Percentiles rank a stretch among this genome's conserved stretches.
phyloP scores from a whole-genome alignment of 2,329 filamentous ascomycete species.

The Sordariomycetes sp. region DNA sequence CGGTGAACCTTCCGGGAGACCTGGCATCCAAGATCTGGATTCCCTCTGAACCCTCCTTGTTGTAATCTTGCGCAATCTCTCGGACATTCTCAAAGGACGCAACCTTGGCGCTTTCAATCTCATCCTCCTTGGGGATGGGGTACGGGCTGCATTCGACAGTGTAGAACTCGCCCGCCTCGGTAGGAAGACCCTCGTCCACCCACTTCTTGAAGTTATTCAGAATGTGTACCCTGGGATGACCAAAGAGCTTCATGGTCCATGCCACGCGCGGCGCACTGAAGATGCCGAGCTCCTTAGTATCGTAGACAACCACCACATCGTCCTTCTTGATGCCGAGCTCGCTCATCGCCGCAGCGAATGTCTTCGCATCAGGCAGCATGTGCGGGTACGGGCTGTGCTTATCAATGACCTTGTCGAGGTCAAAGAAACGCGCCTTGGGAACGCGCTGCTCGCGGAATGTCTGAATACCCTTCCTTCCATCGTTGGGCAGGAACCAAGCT shows the following conservation, averaged over 20 bases:
- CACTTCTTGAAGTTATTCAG: conserved; percentile 96
- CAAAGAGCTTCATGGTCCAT: conserved; percentile 88
- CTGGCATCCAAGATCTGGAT: conserved; percentile 87
- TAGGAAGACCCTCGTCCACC: conserved; percentile 74
- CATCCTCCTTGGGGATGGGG: conserved; percentile 51
- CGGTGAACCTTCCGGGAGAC: conserved; percentile 69
- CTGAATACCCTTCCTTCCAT: conserved; percentile 70
- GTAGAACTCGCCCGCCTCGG: conserved; percentile 69
- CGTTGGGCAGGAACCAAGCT: conserved; percentile 94
- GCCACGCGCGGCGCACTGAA: conserved; percentile 89
- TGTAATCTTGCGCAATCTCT: conserved; percentile 64
- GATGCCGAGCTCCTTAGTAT: conserved; percentile 82
- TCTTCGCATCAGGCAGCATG: conserved; percentile 79
- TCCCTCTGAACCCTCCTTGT: conserved; percentile 75
- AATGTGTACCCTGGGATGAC: conserved; percentile 79
- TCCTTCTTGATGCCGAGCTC: conserved; percentile 78
- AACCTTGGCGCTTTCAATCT: conserved; percentile 44
- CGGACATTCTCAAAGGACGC: conserved; percentile 76
- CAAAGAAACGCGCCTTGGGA: conserved; percentile 88
- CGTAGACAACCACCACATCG: conserved; percentile 90
- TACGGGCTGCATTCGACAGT: conserved; percentile 57
- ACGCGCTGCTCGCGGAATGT: conserved; percentile 78
- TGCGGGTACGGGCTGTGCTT: conserved; percentile 84
- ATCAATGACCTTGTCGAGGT: conserved; percentile 87
- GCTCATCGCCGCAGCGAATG: conserved; percentile 83